Evolutionary conservation across 192 early-diverging fungal species (phyloP).

Genomic region (Spizellomyces sp.): DNA sequence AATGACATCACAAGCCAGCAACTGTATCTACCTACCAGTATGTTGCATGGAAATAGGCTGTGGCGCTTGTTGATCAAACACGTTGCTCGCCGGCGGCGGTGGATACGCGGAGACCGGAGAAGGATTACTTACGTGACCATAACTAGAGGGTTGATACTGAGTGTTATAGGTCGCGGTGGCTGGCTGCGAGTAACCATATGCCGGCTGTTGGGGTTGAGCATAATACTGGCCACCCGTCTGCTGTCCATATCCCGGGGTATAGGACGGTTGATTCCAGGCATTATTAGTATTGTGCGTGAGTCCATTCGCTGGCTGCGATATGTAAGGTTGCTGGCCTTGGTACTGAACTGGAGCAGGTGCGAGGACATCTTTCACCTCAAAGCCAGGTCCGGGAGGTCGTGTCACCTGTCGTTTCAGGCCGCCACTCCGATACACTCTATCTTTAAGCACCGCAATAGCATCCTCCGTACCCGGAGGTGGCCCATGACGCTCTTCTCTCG

Average conservation of each 20-base stretch:
- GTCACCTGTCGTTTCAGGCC: constrained; percentile 41
- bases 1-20: too few species aligned
- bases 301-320: too few species aligned
- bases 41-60: constrained; percentile 1
- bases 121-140: too few species aligned
- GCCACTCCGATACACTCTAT: constrained; percentile 68
- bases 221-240: constrained; percentile 18
- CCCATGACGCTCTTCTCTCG: constrained; percentile 37
- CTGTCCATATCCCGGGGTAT: background rate
- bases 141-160: too few species aligned
- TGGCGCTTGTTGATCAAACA: background rate
- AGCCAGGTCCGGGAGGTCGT: constrained; percentile 60
- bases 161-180: too few species aligned
- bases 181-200: constrained; percentile 5
- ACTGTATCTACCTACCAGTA: background rate
- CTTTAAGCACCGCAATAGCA: constrained; percentile 67
- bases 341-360: constrained; percentile 11
- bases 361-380: constrained; percentile 57
- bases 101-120: too few species aligned
- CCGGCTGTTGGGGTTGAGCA: constrained; percentile 9
- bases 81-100: too few species aligned
- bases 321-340: background rate
- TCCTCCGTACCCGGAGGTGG: constrained; percentile 31
- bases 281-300: too few species aligned
- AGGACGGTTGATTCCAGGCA: too few species aligned